Conservation (phyloP, 1,284 basidiomycete species). For the Mycena sp. region DNA sequence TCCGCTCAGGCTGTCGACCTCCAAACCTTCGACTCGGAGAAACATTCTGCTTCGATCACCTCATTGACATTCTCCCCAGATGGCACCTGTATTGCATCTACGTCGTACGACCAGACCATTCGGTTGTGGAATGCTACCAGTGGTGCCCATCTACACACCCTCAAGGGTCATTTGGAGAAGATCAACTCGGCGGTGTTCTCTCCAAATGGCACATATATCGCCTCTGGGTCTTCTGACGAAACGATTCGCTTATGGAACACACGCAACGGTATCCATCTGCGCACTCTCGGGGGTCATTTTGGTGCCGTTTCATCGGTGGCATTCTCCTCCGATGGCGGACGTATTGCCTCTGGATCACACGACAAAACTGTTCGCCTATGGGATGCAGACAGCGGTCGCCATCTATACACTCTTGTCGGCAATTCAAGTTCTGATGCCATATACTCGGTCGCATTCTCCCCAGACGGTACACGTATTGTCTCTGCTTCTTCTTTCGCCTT, state of each 20-base stretch:
- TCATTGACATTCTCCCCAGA: neutral
- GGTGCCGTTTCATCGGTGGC: neutral
- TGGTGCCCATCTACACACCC: neutral
- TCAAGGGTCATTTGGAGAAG: neutral
- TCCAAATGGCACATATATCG: neutral
- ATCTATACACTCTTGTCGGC: no score
- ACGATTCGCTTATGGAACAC: constrained; percentile 1
- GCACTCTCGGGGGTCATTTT: neutral
- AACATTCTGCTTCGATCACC: neutral
- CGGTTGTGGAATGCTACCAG: neutral
- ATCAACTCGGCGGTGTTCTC: neutral
- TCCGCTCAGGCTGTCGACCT: no score
- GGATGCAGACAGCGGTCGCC: no score
- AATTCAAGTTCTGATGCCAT: no score
- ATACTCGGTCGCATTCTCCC: no score
- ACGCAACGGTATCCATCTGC: neutral
- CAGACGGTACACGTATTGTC: no score
- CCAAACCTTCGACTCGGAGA: no score
- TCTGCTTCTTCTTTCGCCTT: no score
- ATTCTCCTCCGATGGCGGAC: neutral
- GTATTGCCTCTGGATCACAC: neutral
- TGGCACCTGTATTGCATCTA: neutral
- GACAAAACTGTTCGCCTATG: constrained; percentile 14
- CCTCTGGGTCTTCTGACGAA: neutral
- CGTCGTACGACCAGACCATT: neutral